Percentiles rank a stretch among this genome's conserved stretches.
Evolutionary conservation across 768 basidiomycete species (phyloP).

Genomic region (Lentinus brumalis): DNA sequence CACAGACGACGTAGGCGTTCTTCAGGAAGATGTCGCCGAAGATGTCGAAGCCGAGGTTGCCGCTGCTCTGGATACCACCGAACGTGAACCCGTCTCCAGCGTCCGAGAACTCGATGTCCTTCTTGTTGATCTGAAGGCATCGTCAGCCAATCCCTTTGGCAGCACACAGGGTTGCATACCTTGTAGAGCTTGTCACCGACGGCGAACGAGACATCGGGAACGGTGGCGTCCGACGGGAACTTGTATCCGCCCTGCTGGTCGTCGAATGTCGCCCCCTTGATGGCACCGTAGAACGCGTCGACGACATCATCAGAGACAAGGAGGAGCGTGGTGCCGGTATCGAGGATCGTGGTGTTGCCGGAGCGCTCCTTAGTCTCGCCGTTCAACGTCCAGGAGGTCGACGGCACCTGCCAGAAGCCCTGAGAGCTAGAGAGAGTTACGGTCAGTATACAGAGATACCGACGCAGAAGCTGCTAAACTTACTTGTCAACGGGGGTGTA

Average conservation of each 20-base stretch:
- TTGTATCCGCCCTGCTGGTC: conserved; percentile 40
- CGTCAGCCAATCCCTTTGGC: not conserved
- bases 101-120: conserved; percentile 29
- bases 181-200: conserved; percentile 36
- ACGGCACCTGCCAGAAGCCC: conserved; percentile 43
- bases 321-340: conserved; percentile 39
- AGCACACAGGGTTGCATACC: conserved; percentile 12
- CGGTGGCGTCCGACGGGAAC: conserved; percentile 33
- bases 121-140: conserved; percentile 18
- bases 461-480: not conserved
- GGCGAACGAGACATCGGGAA: conserved; percentile 37
- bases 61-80: conserved; percentile 36
- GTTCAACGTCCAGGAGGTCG: conserved; percentile 28
- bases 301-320: conserved; percentile 36
- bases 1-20: conserved; percentile 36
- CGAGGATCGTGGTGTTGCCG: conserved; percentile 39
- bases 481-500: conserved; percentile 32
- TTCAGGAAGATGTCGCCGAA: conserved; percentile 38
- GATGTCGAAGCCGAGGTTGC: conserved; percentile 33
- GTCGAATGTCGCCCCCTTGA: conserved; percentile 38
- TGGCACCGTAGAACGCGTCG: conserved; percentile 35
- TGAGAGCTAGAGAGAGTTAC: conserved; percentile 28
- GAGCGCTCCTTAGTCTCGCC: conserved; percentile 28
- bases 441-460: not conserved
- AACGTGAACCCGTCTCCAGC: conserved; percentile 30